These are phyloP conservation scores for Boechera stricta DNA, from an alignment of 345 rosid genomes.

Conservation along the genomic window DNA sequence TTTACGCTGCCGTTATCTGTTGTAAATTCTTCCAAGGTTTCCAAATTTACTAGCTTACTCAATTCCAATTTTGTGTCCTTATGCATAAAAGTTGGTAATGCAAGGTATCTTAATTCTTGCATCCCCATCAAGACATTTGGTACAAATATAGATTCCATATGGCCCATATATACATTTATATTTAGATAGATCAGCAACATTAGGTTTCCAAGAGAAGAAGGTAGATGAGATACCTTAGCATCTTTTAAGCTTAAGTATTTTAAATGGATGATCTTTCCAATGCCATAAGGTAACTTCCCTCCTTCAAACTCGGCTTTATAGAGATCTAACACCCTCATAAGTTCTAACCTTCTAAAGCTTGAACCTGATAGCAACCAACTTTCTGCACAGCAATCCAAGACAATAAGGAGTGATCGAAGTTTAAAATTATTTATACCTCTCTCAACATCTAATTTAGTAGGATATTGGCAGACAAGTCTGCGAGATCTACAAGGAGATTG, in stretches of 20 bases:
- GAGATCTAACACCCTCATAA: slow-evolving; percentile 46
- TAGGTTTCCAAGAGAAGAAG: slow-evolving; percentile 35
- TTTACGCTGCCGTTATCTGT: neutral
- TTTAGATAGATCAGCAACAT: slow-evolving; percentile 17
- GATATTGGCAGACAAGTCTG: slow-evolving; percentile 26
- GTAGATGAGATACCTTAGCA: slow-evolving; percentile 22
- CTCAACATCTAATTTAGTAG: neutral
- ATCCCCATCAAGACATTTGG: slow-evolving; percentile 29
- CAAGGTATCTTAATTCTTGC: slow-evolving; percentile 19
- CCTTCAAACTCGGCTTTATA: neutral
- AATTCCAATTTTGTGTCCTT: neutral
- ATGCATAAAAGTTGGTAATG: neutral
- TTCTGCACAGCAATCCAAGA: neutral
- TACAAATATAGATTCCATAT: neutral
- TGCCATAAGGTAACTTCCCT: slow-evolving; percentile 34
- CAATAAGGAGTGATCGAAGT: neutral
- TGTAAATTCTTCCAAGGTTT: neutral
- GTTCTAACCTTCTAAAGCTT: slow-evolving; percentile 20
- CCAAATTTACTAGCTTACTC: slow-evolving; percentile 7
- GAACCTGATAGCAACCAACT: neutral
- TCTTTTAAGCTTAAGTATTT: slow-evolving; percentile 25
- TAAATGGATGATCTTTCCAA: slow-evolving; percentile 48
- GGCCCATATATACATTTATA: neutral
- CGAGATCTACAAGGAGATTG: slow-evolving; percentile 13
- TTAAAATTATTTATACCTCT: neutral